These are phyloP conservation scores for Quercus suber DNA, from an alignment of 306 rosid species.

Conservation along the genomic window DNA sequence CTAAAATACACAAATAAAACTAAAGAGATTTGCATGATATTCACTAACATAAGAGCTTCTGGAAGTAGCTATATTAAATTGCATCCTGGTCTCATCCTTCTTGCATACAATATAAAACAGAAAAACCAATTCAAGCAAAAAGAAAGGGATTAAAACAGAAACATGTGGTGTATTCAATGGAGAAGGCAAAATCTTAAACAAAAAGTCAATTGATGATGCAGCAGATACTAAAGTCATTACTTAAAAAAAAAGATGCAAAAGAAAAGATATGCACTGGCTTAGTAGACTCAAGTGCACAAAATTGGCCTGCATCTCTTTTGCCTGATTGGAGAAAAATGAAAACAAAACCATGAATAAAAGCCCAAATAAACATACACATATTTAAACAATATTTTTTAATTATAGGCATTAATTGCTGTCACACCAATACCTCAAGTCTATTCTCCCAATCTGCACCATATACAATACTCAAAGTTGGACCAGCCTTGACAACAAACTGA, in stretches of 20 bases:
- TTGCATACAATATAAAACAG: no score
- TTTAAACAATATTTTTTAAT: slow-evolving; percentile 2
- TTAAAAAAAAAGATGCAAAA: neutral
- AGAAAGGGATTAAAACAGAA: neutral
- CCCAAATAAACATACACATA: neutral
- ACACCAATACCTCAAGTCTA: slow-evolving; percentile 74
- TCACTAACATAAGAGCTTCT: no score
- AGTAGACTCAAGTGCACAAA: slow-evolving; percentile 60
- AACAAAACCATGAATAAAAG: slow-evolving; percentile 20
- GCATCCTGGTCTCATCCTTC: no score
- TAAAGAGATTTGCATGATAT: no score
- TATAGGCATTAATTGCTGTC: slow-evolving; percentile 4
- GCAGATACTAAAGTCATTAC: neutral
- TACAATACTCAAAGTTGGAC: slow-evolving; percentile 57
- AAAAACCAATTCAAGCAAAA: no score
- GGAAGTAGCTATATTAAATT: no score
- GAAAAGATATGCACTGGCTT: slow-evolving; percentile 68
- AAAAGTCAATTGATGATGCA: neutral
- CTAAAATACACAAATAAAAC: no score
- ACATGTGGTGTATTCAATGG: neutral
- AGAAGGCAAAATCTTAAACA: neutral
- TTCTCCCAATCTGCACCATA: slow-evolving; percentile 92
- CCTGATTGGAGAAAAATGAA: slow-evolving; percentile 37
- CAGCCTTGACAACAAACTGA: slow-evolving; percentile 86
- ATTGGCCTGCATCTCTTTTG: slow-evolving; percentile 83